Evolutionary conservation across 768 basidiomycete genomes (phyloP), one percentile per base, ranked within the genome.

Genomic region (Baorangia bicolor): DNA sequence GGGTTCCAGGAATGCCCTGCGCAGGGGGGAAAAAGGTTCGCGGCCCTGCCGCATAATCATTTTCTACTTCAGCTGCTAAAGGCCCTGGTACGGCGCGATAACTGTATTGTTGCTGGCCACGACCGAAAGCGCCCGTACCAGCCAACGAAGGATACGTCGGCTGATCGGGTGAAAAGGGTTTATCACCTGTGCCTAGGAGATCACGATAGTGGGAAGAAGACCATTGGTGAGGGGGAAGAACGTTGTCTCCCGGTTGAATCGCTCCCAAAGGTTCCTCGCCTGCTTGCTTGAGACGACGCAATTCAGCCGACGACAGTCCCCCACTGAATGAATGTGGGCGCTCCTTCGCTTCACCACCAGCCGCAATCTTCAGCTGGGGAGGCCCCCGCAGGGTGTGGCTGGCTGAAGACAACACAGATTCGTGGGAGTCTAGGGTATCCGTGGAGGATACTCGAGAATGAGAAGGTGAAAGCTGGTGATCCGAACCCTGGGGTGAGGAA

Each of bases 361-460:
- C 72, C 35, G 74, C 77, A 38, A 77, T 72, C 70, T 86, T 87
- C 61, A 84, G 71, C 56, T 82, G 77, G 49, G 78, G 75, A 55
- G 77, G 77, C 33, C 75, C 78, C 52, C 85, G 77, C 63, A 87
- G 73, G 30, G 81, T 80, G 67, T 84, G 84, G 63, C 82, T 82
- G 42, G 74, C 75, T 45, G 75, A 74, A 51, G 82, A 84, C 50
- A 76, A 66, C 18, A 63, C 73, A 48, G 85, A 84, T 53, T 80
- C 81, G 57, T 82, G 86, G 53, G 83, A 82, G 46, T 79, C 76
- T 28, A 85, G 80, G 31, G 86, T 87, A 72, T 91, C 90, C 59
- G 86, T 84, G n/a, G 90, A 91, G 27, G 89, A 90, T 49, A 87
- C 90, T 51, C 90, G 84, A 59, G 90, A 91, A 71, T 91, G 90